Base-by-base conservation (phyloP, 176 grass and related monocot genomes). In the Hordeum marinum region DNA sequence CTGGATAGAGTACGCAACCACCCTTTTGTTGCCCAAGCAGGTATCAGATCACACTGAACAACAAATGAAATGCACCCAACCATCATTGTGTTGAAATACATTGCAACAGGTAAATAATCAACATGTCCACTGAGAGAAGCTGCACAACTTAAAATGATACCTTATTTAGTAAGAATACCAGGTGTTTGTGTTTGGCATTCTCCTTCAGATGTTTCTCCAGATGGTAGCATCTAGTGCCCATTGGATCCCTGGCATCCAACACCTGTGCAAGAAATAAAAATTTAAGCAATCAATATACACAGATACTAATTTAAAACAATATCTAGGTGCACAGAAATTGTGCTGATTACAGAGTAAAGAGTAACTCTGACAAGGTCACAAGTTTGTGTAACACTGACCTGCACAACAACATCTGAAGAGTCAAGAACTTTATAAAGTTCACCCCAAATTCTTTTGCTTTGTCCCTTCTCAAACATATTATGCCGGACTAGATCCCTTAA, bases 11-110 rank as follows among this genome's bases (percentile, higher is more conserved):
- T 66, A 29, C 91, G 89, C 34, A 95, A 59, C 91, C 95, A 98
- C 86, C 95, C 95, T 93, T 98, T 98, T 81, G 95, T 93, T 81
- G 87, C 91, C 95, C 93, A 98, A 87, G 95, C 93, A 88, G 95
- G 95, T 42, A 98, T 75, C 78, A 98, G 78, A 90, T 98, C 95
- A 82, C 95, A 98, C 95, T 98, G 79, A 21, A 89, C n/a, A 1
- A 72, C 39, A 65, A 74, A 15, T 17, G 29, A 42, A 77, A 25
- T 17, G 15, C 42, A 82, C 25, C 4, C 68, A 80, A 78, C 37
- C 83, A 83, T 41, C 29, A 87, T 58, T 55, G 63, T 3, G 3
- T 18, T 29, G 17, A 29, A 15, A 68, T 29, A 65, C 25, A 82
- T 50, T 3, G 40, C 41, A 70, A 21, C 1, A 64, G 34, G 57